These are phyloP conservation scores for Herpotrichia juniperi DNA, from an alignment of 2,329 filamentous ascomycete genomes.

Conservation along the genomic window DNA sequence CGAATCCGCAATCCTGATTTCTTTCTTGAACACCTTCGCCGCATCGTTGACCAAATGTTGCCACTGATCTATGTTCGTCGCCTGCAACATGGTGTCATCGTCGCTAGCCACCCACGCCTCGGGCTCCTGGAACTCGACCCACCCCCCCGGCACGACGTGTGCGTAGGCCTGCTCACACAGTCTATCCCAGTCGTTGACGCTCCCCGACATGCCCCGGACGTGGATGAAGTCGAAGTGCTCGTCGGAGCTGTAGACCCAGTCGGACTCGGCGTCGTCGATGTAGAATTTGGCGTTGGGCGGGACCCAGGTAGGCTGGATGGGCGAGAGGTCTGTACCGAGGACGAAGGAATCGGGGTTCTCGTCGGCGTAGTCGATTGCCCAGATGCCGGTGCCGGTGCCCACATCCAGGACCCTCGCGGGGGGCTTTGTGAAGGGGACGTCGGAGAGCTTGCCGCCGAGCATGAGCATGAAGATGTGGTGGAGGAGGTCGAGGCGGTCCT, in stretches of 20 bases:
- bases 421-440: conserved; percentile 30
- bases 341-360: conserved; percentile 41
- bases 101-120: conserved; percentile 39
- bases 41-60: conserved; percentile 37
- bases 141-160: conserved; percentile 35
- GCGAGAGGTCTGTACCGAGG: conserved; percentile 43
- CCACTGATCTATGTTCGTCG: conserved; percentile 31
- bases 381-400: conserved; percentile 49
- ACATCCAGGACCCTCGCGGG: conserved; percentile 41
- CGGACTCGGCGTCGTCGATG: conserved; percentile 49
- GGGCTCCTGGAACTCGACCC: conserved; percentile 45
- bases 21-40: conserved; percentile 31
- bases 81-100: conserved; percentile 34
- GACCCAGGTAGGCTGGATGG: conserved; percentile 47
- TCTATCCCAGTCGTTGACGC: conserved; percentile 41
- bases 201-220: conserved; percentile 34
- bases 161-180: conserved; percentile 32
- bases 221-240: conserved; percentile 47
- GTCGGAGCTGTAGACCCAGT: conserved; percentile 42
- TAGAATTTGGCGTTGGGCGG: conserved; percentile 50
- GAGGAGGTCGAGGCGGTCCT: conserved; percentile 46
- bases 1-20: conserved; percentile 27
- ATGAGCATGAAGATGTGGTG: conserved; percentile 47
- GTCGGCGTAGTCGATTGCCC: conserved; percentile 48
- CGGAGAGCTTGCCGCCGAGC: conserved; percentile 43